Conservation (phyloP, 2,329 filamentous ascomycete genomes). For the Aspergillus felis region DNA sequence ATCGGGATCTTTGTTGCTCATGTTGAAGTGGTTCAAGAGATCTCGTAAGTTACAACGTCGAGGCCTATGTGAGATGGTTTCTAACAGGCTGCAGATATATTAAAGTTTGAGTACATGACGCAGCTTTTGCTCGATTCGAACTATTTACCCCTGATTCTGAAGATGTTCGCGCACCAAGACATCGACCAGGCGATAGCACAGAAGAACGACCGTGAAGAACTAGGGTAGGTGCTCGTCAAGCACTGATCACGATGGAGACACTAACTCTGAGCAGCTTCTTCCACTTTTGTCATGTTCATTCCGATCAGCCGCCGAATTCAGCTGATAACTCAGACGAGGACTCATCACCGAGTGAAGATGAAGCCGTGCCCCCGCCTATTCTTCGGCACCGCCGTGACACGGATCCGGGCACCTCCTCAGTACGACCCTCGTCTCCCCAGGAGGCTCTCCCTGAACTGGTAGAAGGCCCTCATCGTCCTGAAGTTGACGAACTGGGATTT, state of each 20-base stretch:
- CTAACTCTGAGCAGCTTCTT: conserved; percentile 65
- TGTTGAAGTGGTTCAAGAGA: conserved; percentile 94
- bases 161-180: conserved; percentile 91
- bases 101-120: conserved; percentile 94
- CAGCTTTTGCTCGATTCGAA: conserved; percentile 92
- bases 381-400: conserved; percentile 50
- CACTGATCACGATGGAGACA: not conserved
- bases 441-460: conserved; percentile 20
- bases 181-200: conserved; percentile 86
- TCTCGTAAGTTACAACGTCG: conserved; percentile 63
- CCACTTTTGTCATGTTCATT: conserved; percentile 75
- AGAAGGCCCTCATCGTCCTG: conserved; percentile 40
- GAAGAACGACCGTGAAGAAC: conserved; percentile 74
- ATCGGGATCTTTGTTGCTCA: conserved; percentile 79
- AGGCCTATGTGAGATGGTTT: not conserved
- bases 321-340: conserved; percentile 32
- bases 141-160: conserved; percentile 86
- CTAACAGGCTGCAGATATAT: conserved; percentile 59
- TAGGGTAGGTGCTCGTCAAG: conserved; percentile 56
- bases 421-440: conserved; percentile 24
- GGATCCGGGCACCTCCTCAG: conserved; percentile 20
- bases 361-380: conserved; percentile 82
- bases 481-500: conserved; percentile 84
- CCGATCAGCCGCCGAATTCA: conserved; percentile 51
- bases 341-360: conserved; percentile 54